Evolutionary conservation across 31 red algal genomes (phyloP), one percentile per base, ranked within the genome.

Genomic region (Asparagopsis taxiformis): DNA sequence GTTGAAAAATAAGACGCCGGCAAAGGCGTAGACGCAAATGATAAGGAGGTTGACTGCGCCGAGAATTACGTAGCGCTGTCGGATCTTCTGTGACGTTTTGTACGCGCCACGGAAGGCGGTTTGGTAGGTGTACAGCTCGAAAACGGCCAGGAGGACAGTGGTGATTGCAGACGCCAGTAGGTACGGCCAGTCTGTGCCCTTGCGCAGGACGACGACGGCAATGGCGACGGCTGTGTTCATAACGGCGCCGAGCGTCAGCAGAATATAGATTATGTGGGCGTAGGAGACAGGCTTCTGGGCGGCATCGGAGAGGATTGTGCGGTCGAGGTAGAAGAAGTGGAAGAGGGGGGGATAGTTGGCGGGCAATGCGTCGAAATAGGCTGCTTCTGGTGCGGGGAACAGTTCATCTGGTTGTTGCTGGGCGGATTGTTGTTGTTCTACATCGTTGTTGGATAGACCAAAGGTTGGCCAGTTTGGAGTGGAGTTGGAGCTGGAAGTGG

Each of bases 1-100:
- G 20, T 68, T 68, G 1, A 68, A 68, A 24, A 68, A 50, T n/a
- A 17, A 17, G 4, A 31, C 65, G 13, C 65, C 65, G 4, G 49
- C 29, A 49, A 68, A 68, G 3, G 37, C 41, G 20, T 68, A 68
- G 20, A 68, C 7, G 19, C 22, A 22, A n/a, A 68, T 17, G 16
- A 68, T 17, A 24, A 68, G 17, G 17, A 68, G 4, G 65, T 68
- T 68, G 21, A 31, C 35, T 0, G 24, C 59, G 59, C 29, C 34
- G 16, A 39, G 29, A 35, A 39, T 39, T 62, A 63, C 19, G 59
- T 63, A 63, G 17, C 59, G 30, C 16, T 63, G 21, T 5, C 59
- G 59, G 25, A 63, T 0, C 20, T 30, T 30, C 59, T 22, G 19
- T n/a, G 59, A 63, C 9, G 59, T 63, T 30, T 35, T 22, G 34